These are phyloP conservation scores for Solanum chilense DNA, from an alignment of 257 asterid species.

Conservation along the genomic window DNA sequence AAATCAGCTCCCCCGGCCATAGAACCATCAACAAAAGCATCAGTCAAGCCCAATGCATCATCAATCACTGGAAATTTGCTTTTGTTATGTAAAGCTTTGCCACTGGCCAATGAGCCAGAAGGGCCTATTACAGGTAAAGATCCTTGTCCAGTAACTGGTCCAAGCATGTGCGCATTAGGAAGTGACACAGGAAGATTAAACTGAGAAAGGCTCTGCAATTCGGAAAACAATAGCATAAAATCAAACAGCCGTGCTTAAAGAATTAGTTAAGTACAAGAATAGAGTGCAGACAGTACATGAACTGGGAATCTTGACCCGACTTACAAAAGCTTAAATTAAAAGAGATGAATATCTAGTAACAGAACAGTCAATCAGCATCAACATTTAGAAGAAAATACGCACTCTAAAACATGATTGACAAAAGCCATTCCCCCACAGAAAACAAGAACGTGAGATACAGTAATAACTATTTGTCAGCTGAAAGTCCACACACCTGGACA, in stretches of 20 bases:
- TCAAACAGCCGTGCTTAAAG: neutral
- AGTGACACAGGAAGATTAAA: slow-evolving; percentile 33
- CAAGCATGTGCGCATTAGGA: slow-evolving; percentile 22
- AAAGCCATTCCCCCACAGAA: neutral
- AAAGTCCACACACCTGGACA: slow-evolving; percentile 61
- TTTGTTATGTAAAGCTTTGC: slow-evolving; percentile 38
- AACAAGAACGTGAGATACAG: neutral
- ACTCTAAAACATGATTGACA: neutral
- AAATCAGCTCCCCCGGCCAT: slow-evolving; percentile 56
- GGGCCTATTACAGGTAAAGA: slow-evolving; percentile 31
- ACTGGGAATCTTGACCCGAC: neutral
- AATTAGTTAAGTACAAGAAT: neutral
- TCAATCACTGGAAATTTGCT: slow-evolving; percentile 44
- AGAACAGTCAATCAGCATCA: neutral
- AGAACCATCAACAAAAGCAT: slow-evolving; percentile 39
- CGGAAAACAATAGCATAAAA: neutral
- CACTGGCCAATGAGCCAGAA: slow-evolving; percentile 34
- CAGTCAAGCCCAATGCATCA: slow-evolving; percentile 47
- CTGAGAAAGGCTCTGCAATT: slow-evolving; percentile 37
- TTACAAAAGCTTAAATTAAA: neutral
- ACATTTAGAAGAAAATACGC: neutral
- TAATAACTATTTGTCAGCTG: neutral
- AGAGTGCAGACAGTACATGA: neutral
- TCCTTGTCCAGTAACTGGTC: slow-evolving; percentile 27
- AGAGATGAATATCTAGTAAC: neutral